Base-by-base conservation (phyloP, 108 stramenopile species). In the Discostella pseudostelligera region DNA sequence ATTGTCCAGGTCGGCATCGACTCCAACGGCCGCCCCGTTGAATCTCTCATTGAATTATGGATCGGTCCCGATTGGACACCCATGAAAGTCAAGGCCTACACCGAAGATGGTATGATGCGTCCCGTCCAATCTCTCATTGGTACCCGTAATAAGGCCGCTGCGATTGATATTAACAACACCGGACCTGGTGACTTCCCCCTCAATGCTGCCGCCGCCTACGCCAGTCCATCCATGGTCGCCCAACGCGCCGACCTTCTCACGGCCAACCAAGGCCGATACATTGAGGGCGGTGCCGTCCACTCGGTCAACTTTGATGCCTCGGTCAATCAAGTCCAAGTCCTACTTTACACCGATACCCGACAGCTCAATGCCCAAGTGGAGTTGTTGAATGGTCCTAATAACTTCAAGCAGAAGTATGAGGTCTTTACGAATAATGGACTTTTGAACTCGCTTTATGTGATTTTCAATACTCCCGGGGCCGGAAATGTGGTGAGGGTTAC, bases 21-120 rank as follows among this genome's bases (percentile, higher is more conserved):
- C 58, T 76, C 79, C 70, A 76, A 80, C 45, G 79, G 74, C 7
- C 74, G 79, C 39, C 79, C 79, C 50, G 74, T 76, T 43, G 72
- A 76, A 32, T 48, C 79, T 6, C 59, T 74, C 36, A 72, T 80
- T 36, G 75, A 80, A 70, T 53, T 80, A 11, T 80, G 79, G 79
- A 80, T 80, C 22, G 79, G 79, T 65, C 79, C 79, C 70, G 79
- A 80, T 74, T 80, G 79, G 79, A 80, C 79, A n/a, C 79, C 79
- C 74, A 72, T 80, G 70, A 76, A 76, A 70, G 75, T 80, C 37
- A 80, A 80, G 74, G 74, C 70, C 26, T 76, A 80, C 79, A 80
- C 72, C 28, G 79, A 80, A 74, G 79, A 80, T 44, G 79, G 79
- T 20, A 76, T 72, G 63, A 60, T 76, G 75, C 79, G 74, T 62